These are phyloP conservation scores for Blepharisma undulans DNA, from an alignment of 169 alveolate species.

Conservation along the genomic window DNA sequence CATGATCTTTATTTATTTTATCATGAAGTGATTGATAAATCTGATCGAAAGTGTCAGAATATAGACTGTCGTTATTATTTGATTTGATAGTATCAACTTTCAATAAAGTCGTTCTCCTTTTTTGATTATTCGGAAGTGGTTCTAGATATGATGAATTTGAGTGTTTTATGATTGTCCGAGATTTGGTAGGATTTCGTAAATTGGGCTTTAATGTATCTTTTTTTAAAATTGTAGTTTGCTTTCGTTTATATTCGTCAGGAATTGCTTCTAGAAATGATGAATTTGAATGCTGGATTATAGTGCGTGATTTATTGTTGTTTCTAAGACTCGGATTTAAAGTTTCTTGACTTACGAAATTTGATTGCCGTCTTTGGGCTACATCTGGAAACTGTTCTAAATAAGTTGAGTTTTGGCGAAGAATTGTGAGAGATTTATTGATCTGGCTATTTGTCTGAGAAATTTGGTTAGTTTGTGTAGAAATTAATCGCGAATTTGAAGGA, in stretches of 20 bases:
- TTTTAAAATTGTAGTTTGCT: neutral
- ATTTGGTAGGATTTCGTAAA: neutral
- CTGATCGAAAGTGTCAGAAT: neutral
- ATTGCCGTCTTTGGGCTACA: neutral
- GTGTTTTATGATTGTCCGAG: neutral
- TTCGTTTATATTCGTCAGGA: neutral
- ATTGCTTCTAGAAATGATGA: neutral
- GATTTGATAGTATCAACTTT: neutral
- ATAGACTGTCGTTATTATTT: neutral
- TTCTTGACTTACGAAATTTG: neutral
- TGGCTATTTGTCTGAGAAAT: neutral
- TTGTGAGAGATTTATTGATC: neutral
- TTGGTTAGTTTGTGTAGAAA: neutral
- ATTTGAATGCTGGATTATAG: neutral
- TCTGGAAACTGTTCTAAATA: neutral
- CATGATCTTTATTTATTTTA: neutral
- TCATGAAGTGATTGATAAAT: neutral
- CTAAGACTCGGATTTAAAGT: neutral
- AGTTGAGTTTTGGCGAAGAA: neutral
- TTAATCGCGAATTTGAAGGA: neutral
- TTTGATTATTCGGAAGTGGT: neutral
- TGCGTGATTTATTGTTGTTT: neutral
- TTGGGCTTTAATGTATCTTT: neutral
- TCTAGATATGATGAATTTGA: neutral
- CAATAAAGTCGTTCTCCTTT: neutral